Percentiles rank a stretch among this genome's conserved stretches.
phyloP scores from a whole-genome alignment of 2,329 filamentous ascomycete genomes.

The Falciphora oryzae region DNA sequence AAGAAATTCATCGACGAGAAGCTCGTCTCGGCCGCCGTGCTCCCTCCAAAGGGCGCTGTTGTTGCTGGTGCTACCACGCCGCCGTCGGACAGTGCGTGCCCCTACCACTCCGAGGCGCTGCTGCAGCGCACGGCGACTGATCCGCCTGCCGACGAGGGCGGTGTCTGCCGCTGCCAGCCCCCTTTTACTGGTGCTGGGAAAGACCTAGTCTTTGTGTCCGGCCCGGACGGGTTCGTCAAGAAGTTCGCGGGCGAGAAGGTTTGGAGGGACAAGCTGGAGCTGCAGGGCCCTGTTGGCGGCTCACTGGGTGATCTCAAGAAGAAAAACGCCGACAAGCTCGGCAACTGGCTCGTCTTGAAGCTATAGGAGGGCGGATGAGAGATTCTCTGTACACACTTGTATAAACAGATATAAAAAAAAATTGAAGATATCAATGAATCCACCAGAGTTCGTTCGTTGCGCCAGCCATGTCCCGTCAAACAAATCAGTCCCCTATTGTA shows the following conservation, averaged over 20 bases:
- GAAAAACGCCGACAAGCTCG: constrained; percentile 28
- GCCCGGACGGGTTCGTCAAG: constrained; percentile 82
- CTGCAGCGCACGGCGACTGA: constrained; percentile 17
- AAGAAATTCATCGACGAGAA: constrained; percentile 54
- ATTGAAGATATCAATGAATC: neutral
- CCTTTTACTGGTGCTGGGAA: constrained; percentile 33
- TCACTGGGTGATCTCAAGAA: constrained; percentile 56
- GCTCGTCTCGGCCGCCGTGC: constrained; percentile 3
- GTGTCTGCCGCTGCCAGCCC: constrained; percentile 20
- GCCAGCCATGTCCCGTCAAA: neutral
- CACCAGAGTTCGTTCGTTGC: no score
- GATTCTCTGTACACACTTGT: neutral
- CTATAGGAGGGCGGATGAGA: constrained; percentile 26
- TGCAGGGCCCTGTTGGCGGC: constrained; percentile 69
- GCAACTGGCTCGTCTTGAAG: constrained; percentile 49
- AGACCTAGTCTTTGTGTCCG: constrained; percentile 76
- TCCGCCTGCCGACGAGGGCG: constrained; percentile 18
- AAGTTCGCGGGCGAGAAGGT: constrained; percentile 75
- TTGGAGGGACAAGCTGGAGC: constrained; percentile 66
- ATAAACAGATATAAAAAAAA: neutral
- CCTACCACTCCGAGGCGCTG: constrained; percentile 22
- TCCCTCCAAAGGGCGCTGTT: constrained; percentile 15
- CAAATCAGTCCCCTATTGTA: neutral
- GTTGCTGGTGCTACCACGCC: neutral
- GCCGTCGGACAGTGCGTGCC: constrained; percentile 13